Base-by-base conservation (phyloP, 2,329 filamentous ascomycete species). In the Colletotrichum coccodes region DNA sequence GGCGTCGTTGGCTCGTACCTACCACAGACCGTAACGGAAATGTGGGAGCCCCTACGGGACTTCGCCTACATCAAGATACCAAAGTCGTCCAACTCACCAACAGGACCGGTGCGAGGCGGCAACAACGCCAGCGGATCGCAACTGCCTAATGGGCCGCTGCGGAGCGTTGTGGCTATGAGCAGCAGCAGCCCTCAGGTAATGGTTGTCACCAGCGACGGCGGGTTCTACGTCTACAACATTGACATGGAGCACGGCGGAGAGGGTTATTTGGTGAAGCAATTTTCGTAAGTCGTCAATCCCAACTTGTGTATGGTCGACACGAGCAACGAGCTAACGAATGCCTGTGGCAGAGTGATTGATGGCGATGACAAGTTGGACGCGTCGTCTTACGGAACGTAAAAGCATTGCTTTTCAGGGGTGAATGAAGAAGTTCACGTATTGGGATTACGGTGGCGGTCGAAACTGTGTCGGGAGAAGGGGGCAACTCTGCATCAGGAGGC, bases 1-100 rank as follows among this genome's bases (percentile, higher is more conserved):
- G 93, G 94, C 6, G 94, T 94, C 8, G 92, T 98, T 36, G 95
- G 95, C 5, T 94, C 94, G 0, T 99, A 99, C 78, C 85, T 99
- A 2, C 96, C 96, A 0, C 93, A 93, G 75, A 95, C 95, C 1
- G 94, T 99, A 5, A 95, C 95, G 1, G 95, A 98, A 80, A 98
- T 98, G 87, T 98, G 95, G 95, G 96, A 99, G 76, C 96, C 96
- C 0, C 85, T 92, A 68, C 89, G 96, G 62, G 96, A 99, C 80
- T 99, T 99, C 81, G 96, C 96, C 1, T 98, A 94, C 86, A 95
- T 98, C 76, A 97, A 96, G 78, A 89, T 99, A 54, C 95, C 95
- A 16, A 94, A 92, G 76, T 78, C 84, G 78, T 64, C 79, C 44
- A 47, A 65, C 18, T 60, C 70, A 6, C 75, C 83, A 74, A 75